A percentile compares a stretch with the other conserved stretches of the same genome.
These are phyloP conservation scores for Sodiomyces alkalinus DNA, from an alignment of 2,329 filamentous ascomycete species.

Conservation along the genomic window DNA sequence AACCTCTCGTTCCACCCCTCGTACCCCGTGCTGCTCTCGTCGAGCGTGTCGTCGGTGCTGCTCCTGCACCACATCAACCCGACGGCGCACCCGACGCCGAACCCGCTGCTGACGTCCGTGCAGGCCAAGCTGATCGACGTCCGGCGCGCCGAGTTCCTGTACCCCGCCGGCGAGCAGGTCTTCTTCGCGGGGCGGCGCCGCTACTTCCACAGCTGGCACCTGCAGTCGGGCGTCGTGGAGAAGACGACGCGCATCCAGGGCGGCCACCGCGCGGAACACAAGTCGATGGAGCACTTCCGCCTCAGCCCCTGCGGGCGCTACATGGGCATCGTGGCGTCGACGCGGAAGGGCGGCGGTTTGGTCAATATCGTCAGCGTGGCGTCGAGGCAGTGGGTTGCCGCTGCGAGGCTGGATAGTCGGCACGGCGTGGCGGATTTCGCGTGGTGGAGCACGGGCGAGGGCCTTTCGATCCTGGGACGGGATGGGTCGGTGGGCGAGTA, in stretches of 20 bases:
- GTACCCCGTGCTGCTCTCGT: slow-evolving; percentile 78
- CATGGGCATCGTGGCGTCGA: slow-evolving; percentile 68
- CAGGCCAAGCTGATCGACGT: slow-evolving; percentile 78
- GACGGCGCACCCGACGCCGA: slow-evolving; percentile 58
- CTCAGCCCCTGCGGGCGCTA: slow-evolving; percentile 75
- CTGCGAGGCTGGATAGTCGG: slow-evolving; percentile 66
- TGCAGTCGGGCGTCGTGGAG: slow-evolving; percentile 65
- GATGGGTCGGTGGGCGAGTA: slow-evolving; percentile 88
- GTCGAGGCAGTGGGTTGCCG: slow-evolving; percentile 76
- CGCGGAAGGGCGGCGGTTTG: slow-evolving; percentile 71
- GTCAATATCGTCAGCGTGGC: slow-evolving; percentile 70
- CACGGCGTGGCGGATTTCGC: slow-evolving; percentile 80
- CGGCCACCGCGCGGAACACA: slow-evolving; percentile 67
- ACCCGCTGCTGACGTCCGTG: slow-evolving; percentile 80
- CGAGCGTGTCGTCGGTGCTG: slow-evolving; percentile 70
- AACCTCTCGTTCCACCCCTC: slow-evolving; percentile 81
- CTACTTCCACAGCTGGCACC: slow-evolving; percentile 92
- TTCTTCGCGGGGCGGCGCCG: slow-evolving; percentile 77
- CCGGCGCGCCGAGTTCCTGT: slow-evolving; percentile 66
- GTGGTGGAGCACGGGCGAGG: slow-evolving; percentile 80
- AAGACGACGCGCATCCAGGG: slow-evolving; percentile 66
- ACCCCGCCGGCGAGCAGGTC: slow-evolving; percentile 57
- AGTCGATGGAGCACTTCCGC: slow-evolving; percentile 81
- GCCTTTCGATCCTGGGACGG: slow-evolving; percentile 68
- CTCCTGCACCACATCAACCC: slow-evolving; percentile 82